Conservation (phyloP, 495 filamentous ascomycete genomes). For the Aspergillus diversus region DNA sequence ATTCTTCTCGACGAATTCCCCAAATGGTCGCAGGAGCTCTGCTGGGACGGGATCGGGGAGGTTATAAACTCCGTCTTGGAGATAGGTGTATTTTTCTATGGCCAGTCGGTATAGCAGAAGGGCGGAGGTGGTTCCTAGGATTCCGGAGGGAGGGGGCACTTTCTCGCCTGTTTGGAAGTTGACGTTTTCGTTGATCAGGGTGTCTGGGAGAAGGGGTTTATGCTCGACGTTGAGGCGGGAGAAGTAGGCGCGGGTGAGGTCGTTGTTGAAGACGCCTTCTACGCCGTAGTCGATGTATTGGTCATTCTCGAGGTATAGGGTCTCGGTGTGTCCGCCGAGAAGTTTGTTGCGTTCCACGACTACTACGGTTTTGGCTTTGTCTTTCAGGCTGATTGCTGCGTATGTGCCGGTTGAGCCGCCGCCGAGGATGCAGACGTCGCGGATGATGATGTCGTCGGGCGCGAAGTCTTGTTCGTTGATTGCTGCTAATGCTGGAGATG, state of each 20-base stretch:
- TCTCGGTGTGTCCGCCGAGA: slow-evolving; percentile 55
- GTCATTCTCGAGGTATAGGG: slow-evolving; percentile 45
- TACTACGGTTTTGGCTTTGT: slow-evolving; percentile 42
- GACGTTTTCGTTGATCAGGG: slow-evolving; percentile 18
- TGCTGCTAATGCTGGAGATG: too few relatives aligned
- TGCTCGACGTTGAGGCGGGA: slow-evolving; percentile 33
- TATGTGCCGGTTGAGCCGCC: slow-evolving; percentile 54
- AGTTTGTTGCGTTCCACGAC: slow-evolving; percentile 46
- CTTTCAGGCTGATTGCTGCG: slow-evolving; percentile 44
- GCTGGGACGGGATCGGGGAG: slow-evolving; percentile 55
- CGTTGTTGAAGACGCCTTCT: slow-evolving; percentile 40
- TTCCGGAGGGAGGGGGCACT: slow-evolving; percentile 44
- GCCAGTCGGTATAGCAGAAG: slow-evolving; percentile 21
- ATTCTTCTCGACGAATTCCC: slow-evolving; percentile 52
- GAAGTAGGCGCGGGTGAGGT: slow-evolving; percentile 42
- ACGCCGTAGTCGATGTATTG: slow-evolving; percentile 52
- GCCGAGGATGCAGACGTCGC: slow-evolving; percentile 54
- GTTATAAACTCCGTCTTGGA: slow-evolving; percentile 40
- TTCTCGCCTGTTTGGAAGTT: slow-evolving; percentile 46
- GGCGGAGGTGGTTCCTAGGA: slow-evolving; percentile 42
- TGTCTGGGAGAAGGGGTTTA: slow-evolving; percentile 35
- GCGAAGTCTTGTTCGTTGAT: neutral
- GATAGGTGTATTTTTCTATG: slow-evolving; percentile 33
- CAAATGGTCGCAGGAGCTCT: slow-evolving; percentile 54
- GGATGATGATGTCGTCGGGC: slow-evolving; percentile 15